These are phyloP conservation scores for Lodderomyces elongisporus DNA, from an alignment of 1,139 yeast species.

Conservation along the genomic window DNA sequence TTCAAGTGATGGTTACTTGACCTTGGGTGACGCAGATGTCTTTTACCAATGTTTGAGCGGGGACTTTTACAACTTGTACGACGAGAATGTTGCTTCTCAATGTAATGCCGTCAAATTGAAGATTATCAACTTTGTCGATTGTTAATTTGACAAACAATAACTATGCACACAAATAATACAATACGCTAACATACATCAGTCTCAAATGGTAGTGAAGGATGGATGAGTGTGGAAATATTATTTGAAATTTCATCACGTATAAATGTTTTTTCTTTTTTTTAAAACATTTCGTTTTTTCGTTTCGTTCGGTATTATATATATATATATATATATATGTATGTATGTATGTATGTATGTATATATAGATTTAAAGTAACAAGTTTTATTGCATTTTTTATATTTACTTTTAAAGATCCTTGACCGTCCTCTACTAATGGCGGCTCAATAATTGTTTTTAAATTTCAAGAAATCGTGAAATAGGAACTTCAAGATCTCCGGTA, in stretches of 20 bases:
- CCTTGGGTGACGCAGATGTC: slow-evolving; percentile 57
- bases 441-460: too few relatives aligned
- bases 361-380: neutral
- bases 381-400: neutral
- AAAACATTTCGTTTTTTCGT: neutral
- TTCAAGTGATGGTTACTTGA: slow-evolving; percentile 60
- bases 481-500: too few relatives aligned
- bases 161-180: too few relatives aligned
- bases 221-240: too few relatives aligned
- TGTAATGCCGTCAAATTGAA: slow-evolving; percentile 62
- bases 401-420: neutral
- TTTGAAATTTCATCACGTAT: neutral
- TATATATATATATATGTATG: neutral
- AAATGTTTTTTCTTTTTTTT: neutral
- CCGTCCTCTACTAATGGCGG: too few relatives aligned
- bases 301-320: neutral
- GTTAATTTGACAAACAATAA: slow-evolving; percentile 31
- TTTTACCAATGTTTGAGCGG: slow-evolving; percentile 83
- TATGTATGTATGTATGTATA: slow-evolving; percentile 2
- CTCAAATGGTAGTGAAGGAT: too few relatives aligned
- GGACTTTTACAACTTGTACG: slow-evolving; percentile 77
- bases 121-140: slow-evolving; percentile 57
- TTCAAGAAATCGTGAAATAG: too few relatives aligned
- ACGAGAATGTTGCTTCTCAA: slow-evolving; percentile 59
- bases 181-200: too few relatives aligned